Evolutionary conservation across 2,329 filamentous ascomycete genomes (phyloP).

Genomic region (Aschersonia sp.): DNA sequence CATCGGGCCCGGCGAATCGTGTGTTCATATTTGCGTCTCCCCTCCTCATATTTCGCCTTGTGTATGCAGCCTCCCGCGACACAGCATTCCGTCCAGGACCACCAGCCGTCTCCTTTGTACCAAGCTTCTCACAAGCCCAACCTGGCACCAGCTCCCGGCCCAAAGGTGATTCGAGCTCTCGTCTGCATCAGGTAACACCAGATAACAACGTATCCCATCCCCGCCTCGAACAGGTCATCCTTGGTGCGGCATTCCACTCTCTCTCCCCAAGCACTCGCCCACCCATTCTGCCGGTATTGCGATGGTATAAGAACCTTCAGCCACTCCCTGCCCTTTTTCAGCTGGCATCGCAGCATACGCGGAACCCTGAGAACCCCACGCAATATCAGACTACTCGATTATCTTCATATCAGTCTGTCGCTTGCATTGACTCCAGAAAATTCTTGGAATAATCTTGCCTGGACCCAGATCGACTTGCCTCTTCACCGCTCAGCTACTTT

Average conservation of each 20-base stretch:
- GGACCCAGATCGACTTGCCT: background rate
- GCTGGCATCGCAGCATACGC: slow-evolving; percentile 1
- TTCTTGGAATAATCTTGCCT: too few species aligned
- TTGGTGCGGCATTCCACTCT: background rate
- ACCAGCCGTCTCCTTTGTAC: background rate
- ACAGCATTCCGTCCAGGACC: slow-evolving; percentile 2
- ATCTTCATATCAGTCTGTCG: slow-evolving; percentile 1
- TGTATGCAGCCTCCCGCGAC: slow-evolving; percentile 4
- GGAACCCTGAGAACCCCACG: background rate
- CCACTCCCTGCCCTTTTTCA: background rate
- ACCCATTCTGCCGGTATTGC: too few species aligned
- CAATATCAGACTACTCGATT: slow-evolving; percentile 4
- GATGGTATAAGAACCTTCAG: too few species aligned
- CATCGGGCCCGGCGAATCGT: background rate
- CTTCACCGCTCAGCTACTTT: background rate
- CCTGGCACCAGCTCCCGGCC: slow-evolving; percentile 3
- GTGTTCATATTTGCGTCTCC: background rate
- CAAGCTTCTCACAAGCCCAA: background rate
- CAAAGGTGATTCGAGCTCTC: background rate
- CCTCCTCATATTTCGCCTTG: background rate
- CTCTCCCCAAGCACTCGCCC: too few species aligned
- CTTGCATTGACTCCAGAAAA: background rate
- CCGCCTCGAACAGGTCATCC: background rate
- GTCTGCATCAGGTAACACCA: background rate
- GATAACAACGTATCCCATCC: background rate